Evolutionary conservation across 495 filamentous ascomycete genomes (phyloP), one percentile per base, ranked within the genome.

Genomic region (Trichoderma reesei): DNA sequence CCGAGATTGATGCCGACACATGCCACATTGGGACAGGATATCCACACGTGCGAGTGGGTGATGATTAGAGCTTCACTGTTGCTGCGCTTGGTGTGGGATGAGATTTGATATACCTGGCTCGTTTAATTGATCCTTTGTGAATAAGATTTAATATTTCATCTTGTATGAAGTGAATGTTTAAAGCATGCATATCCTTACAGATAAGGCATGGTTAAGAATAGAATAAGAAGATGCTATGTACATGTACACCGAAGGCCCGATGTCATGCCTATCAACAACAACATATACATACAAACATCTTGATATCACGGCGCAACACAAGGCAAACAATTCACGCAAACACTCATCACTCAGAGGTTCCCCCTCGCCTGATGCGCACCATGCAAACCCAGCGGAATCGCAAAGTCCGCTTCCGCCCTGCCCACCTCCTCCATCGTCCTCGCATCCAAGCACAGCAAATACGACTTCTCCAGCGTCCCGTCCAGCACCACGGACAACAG

Each of bases 401-500:
- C 79, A 26, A 80, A 81, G 60, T 83, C 78, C 13, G 87, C 77
- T 65, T 85, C 78, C 2, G 89, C 90, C 8, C 85, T 77, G 0
- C 88, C 89, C 62, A 87, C 46, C 73, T 92, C 90, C 63, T 67
- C 75, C 76, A 92, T 78, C 16, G 77, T 79, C 64, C 68, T 82
- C 16, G 90, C 88, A 75, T 90, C 83, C 38, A 92, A 71, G 63
- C 82, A 84, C 26, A 92, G 70, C 60, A 94, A 72, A 70, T 92
- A 92, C 59, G 88, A 91, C 67, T 70, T 83, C 36, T 80, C 82
- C 6, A 68, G 73, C 11, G 66, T 60, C 0, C 90, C 88, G 71
- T 94, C 85, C 11, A 94, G 75, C 3, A 93, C 82, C 0, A 91
- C 83, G 66, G 79, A 88, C 46, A 94, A 71, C 59, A 92, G 71